phyloP scores from a whole-genome alignment of 2,329 filamentous ascomycete species.

The Fusarium sterilihyphosum region DNA sequence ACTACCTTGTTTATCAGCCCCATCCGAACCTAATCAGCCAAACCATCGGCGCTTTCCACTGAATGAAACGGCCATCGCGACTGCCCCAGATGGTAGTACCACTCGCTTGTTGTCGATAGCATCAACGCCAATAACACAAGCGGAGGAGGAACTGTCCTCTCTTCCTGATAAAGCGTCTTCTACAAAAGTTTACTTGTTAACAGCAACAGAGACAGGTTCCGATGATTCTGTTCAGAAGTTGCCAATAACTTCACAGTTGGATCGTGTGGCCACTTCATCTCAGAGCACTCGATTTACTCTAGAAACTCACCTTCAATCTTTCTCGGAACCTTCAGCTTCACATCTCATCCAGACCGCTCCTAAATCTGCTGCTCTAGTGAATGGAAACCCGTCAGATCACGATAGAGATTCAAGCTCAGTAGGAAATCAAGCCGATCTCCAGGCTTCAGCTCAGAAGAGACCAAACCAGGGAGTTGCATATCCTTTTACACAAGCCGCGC shows the following conservation, averaged over 20 bases:
- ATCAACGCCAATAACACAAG: not conserved
- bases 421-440: not conserved
- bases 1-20: not conserved
- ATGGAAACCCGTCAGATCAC: not conserved
- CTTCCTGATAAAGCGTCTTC: not conserved
- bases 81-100: constrained; percentile 13
- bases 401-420: not conserved
- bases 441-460: constrained; percentile 6
- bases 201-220: not conserved
- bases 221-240: not conserved
- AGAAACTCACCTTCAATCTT: not conserved
- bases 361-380: not conserved
- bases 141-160: not conserved
- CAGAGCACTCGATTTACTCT: not conserved
- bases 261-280: not conserved
- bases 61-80: constrained; percentile 23
- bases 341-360: not conserved
- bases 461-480: constrained; percentile 7
- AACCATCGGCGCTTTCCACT: constrained; percentile 21
- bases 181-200: not conserved
- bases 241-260: not conserved
- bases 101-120: constrained; percentile 19
- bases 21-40: constrained; percentile 15
- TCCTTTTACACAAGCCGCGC: constrained; percentile 2
- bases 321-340: not conserved